These are phyloP conservation scores for Hypoxylon fuscum DNA, from an alignment of 495 filamentous ascomycete genomes.

Conservation along the genomic window DNA sequence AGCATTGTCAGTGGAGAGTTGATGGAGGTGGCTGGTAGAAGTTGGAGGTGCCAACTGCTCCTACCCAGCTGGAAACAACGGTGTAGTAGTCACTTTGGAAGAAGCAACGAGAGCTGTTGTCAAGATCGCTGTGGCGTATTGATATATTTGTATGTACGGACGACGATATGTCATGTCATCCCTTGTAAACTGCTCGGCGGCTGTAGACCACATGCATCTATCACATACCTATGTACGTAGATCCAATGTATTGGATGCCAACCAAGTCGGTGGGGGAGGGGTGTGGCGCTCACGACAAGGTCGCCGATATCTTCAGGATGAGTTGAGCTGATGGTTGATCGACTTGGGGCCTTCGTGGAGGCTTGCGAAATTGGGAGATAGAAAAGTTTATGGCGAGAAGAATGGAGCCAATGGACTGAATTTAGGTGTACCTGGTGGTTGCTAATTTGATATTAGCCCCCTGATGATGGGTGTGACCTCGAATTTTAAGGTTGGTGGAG, in stretches of 20 bases:
- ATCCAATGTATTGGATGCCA: background rate
- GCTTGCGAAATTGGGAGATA: constrained; percentile 1
- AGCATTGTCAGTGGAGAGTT: constrained; percentile 28
- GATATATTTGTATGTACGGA: constrained; percentile 8
- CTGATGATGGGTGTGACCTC: constrained; percentile 19
- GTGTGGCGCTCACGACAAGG: too few species aligned
- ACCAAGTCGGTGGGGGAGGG: background rate
- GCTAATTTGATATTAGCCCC: constrained; percentile 15
- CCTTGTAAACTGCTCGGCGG: too few species aligned
- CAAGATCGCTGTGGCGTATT: constrained; percentile 5
- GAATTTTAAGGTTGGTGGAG: constrained; percentile 34
- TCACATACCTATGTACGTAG: too few species aligned
- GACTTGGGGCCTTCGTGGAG: background rate
- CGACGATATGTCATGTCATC: too few species aligned
- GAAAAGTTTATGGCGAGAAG: constrained; percentile 28
- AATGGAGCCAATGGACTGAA: constrained; percentile 14
- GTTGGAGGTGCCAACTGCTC: constrained; percentile 12
- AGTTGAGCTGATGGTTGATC: background rate
- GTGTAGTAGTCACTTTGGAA: constrained; percentile 11
- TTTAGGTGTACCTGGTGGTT: constrained; percentile 24
- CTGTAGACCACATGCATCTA: too few species aligned
- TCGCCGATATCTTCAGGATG: too few species aligned
- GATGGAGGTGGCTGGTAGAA: constrained; percentile 1
- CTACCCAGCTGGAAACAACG: constrained; percentile 15
- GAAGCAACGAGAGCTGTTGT: constrained; percentile 11